A percentile compares a stretch with the other conserved stretches of the same genome.
phyloP scores from a whole-genome alignment of 495 filamentous ascomycete genomes.

The Aspergillus cristatus region DNA sequence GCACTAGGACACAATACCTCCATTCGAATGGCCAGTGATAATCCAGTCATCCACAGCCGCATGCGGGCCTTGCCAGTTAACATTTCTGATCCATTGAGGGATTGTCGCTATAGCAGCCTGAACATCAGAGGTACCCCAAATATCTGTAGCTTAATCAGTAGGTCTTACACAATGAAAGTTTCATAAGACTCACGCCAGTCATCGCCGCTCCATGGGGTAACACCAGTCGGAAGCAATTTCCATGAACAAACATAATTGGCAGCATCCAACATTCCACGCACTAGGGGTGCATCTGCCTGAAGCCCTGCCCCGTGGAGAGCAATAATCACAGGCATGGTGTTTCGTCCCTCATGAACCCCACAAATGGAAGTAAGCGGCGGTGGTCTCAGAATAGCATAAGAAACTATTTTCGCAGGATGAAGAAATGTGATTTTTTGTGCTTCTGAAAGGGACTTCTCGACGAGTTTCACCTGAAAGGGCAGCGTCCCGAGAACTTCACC shows the following conservation, averaged over 20 bases:
- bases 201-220: conserved; percentile 53
- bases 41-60: conserved; percentile 42
- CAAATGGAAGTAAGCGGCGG: conserved; percentile 24
- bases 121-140: conserved; percentile 49
- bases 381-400: conserved; percentile 50
- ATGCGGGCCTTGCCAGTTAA: conserved; percentile 38
- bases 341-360: neutral
- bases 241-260: conserved; percentile 46
- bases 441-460: conserved; percentile 20
- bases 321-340: conserved; percentile 5
- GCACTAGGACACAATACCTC: conserved; percentile 22
- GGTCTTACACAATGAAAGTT: neutral
- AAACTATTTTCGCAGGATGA: conserved; percentile 47
- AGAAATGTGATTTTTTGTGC: conserved; percentile 49
- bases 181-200: conserved; percentile 46
- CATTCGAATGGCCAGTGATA: conserved; percentile 50
- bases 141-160: conserved; percentile 32
- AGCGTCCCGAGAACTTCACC: conserved; percentile 1
- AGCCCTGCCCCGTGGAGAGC: conserved; percentile 49
- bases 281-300: conserved; percentile 38
- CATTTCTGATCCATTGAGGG: conserved; percentile 38
- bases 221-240: conserved; percentile 49
- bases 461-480: conserved; percentile 6
- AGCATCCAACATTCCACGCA: conserved; percentile 37
- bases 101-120: conserved; percentile 44